phyloP scores from a whole-genome alignment of 2,329 filamentous ascomycete species.

The Bipolaris victoriae region DNA sequence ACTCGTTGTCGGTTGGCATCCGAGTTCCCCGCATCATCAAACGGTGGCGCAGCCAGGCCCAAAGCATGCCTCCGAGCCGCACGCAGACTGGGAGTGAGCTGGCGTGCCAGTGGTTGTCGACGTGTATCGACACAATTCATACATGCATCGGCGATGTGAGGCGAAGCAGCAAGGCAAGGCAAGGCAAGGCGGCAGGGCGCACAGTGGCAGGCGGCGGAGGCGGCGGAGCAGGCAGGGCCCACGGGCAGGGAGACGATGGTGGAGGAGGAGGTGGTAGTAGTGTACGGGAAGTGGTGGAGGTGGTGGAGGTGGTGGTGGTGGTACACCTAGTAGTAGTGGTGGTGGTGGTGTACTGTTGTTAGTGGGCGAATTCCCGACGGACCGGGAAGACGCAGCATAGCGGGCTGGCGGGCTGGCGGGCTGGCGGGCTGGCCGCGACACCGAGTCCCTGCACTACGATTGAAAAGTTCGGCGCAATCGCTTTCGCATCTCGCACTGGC shows the following conservation, averaged over 20 bases:
- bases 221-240: not conserved
- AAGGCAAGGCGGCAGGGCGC: not conserved
- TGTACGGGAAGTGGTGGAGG: not conserved
- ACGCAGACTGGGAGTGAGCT: not conserved
- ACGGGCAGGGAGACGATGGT: not conserved
- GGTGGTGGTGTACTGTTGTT: not conserved
- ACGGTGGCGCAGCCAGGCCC: conserved; percentile 1
- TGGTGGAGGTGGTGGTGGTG: not conserved
- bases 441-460: conserved; percentile 10
- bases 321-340: not conserved
- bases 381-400: conserved; percentile 5
- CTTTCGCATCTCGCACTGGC: conserved; percentile 12
- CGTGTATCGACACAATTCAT: too few species aligned
- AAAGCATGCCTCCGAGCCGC: not conserved
- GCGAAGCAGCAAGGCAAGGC: not conserved
- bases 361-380: conserved; percentile 10
- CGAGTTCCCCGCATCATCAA: conserved; percentile 6
- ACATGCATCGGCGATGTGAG: too few species aligned
- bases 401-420: not conserved
- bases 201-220: not conserved
- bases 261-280: not conserved
- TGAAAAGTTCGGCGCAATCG: conserved; percentile 5
- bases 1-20: not conserved
- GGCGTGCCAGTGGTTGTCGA: too few species aligned
- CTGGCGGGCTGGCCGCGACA: conserved; percentile 1